phyloP scores from a whole-genome alignment of 768 basidiomycete species.

The Rhodotorula taiwanensis region DNA sequence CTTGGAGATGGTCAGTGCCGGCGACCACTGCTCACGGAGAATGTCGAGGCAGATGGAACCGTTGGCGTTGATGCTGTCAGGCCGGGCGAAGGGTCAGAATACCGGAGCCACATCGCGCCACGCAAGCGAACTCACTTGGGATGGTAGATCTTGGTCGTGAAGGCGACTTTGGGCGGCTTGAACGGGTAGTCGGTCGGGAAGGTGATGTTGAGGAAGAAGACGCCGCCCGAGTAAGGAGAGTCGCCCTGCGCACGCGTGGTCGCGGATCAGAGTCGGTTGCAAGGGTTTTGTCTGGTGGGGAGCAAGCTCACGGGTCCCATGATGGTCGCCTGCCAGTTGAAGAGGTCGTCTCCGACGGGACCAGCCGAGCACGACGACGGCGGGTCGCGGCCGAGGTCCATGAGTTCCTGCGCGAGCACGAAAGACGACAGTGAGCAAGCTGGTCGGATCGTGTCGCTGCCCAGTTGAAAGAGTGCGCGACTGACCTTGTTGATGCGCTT shows the following conservation, averaged over 20 bases:
- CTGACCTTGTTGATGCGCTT: conserved; percentile 85
- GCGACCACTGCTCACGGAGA: conserved; percentile 97
- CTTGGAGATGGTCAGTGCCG: conserved; percentile 97
- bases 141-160: conserved; percentile 99
- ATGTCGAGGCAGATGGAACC: conserved; percentile 99
- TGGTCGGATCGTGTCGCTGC: not conserved
- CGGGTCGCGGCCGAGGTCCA: conserved; percentile 98
- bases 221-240: conserved; percentile 96
- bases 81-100: not conserved
- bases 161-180: conserved; percentile 99
- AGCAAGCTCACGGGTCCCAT: conserved; percentile 89
- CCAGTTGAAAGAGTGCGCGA: not conserved
- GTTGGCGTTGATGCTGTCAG: conserved; percentile 81
- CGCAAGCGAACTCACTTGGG: conserved; percentile 54
- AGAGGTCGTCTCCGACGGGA: conserved; percentile 95
- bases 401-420: conserved; percentile 66
- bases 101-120: too few species aligned
- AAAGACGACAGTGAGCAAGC: not conserved
- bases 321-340: conserved; percentile 78
- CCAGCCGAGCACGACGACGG: conserved; percentile 99
- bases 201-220: conserved; percentile 92
- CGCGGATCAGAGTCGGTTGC: too few species aligned
- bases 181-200: conserved; percentile 99
- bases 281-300: not conserved
- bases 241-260: conserved; percentile 59